Evolutionary conservation across 371 early-diverging fungal species (phyloP).

Genomic region (Entomophthora muscae): DNA sequence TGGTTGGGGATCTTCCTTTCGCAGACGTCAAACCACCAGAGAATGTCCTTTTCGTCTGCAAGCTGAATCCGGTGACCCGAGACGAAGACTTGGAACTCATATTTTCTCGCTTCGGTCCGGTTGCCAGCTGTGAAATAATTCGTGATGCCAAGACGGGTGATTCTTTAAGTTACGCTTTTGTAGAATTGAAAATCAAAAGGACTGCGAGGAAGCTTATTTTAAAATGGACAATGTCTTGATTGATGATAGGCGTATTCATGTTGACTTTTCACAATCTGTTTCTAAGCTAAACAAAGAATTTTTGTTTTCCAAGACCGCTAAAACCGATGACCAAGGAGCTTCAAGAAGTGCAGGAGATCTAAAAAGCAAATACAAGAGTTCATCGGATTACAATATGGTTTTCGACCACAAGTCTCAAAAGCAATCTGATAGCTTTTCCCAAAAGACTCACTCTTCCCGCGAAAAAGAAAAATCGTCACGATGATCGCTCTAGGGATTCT

Average conservation of each 20-base stretch:
- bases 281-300: constrained; percentile 30
- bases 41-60: constrained; percentile 91
- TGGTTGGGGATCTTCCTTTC: constrained; percentile 94
- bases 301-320: neutral
- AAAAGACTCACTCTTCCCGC: neutral
- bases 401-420: neutral
- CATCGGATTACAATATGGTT: neutral
- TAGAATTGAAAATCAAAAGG: constrained; percentile 81
- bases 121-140: constrained; percentile 79
- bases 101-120: constrained; percentile 82
- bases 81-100: constrained; percentile 87
- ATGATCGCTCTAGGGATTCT: neutral
- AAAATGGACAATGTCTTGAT: constrained; percentile 86
- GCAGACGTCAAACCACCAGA: constrained; percentile 95
- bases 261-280: constrained; percentile 95
- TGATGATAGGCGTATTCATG: constrained; percentile 91
- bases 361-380: neutral
- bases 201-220: constrained; percentile 82
- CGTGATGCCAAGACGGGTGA: constrained; percentile 71
- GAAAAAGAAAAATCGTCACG: neutral
- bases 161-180: constrained; percentile 85
- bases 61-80: constrained; percentile 80
- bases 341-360: neutral
- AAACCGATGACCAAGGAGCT: neutral
- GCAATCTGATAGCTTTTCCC: neutral